Conservation (phyloP, 2,329 filamentous ascomycete genomes). For the Pseudogymnoascus sp. region DNA sequence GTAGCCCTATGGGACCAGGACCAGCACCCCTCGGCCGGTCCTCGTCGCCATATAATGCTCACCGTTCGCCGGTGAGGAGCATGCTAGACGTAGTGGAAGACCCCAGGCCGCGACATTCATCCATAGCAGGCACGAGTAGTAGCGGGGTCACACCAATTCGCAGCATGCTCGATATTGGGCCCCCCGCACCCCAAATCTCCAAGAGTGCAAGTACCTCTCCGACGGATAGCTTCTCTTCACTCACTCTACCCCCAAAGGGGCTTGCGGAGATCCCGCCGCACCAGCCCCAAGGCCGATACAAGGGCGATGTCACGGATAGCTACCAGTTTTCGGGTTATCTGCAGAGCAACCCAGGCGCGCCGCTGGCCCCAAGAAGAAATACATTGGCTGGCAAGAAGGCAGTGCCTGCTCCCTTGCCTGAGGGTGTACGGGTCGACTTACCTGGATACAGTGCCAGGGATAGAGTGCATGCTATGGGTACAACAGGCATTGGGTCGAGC, state of each 20-base stretch:
- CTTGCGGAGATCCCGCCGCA: conserved; percentile 47
- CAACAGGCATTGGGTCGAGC: conserved; percentile 12
- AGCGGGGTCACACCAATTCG: conserved; percentile 44
- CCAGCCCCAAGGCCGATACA: conserved; percentile 39
- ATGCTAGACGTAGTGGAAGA: conserved; percentile 55
- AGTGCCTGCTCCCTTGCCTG: conserved; percentile 39
- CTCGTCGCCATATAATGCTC: conserved; percentile 47
- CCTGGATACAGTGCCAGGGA: conserved; percentile 32
- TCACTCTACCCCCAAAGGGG: conserved; percentile 32
- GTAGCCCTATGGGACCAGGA: conserved; percentile 28
- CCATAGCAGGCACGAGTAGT: conserved; percentile 24
- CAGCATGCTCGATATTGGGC: conserved; percentile 56
- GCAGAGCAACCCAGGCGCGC: conserved; percentile 39
- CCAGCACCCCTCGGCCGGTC: conserved; percentile 34
- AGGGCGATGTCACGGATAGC: conserved; percentile 40
- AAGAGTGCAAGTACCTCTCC: conserved; percentile 43
- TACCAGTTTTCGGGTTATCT: conserved; percentile 58
- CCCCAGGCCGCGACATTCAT: conserved; percentile 19
- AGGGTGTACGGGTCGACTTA: conserved; percentile 36
- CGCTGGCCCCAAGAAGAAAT: conserved; percentile 42
- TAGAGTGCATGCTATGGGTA: conserved; percentile 21
- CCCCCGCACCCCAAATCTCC: conserved; percentile 19
- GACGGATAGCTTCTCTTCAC: conserved; percentile 29
- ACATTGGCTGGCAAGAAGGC: conserved; percentile 39
- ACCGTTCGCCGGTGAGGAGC: conserved; percentile 61